phyloP scores from a whole-genome alignment of 1,284 basidiomycete genomes.

The Cryptococcus sp. region DNA sequence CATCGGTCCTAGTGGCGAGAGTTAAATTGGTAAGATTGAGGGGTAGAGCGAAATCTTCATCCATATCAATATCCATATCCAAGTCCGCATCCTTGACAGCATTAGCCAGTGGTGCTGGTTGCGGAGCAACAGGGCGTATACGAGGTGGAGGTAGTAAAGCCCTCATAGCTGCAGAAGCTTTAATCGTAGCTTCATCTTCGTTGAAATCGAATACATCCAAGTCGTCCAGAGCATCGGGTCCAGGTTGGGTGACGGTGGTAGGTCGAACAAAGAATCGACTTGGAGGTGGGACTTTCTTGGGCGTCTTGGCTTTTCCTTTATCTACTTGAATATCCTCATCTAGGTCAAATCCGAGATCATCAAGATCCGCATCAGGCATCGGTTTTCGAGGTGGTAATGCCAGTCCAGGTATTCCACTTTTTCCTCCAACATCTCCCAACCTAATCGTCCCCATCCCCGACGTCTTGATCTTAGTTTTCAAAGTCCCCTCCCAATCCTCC shows the following conservation, averaged over 20 bases:
- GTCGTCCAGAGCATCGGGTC: slow-evolving; percentile 11
- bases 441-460: not conserved
- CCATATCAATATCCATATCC: slow-evolving; percentile 9
- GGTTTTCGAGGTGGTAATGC: too few species aligned
- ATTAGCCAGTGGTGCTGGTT: slow-evolving; percentile 8
- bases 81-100: slow-evolving; percentile 5
- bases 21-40: slow-evolving; percentile 39
- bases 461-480: not conserved
- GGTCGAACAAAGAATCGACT: not conserved
- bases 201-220: slow-evolving; percentile 37
- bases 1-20: slow-evolving; percentile 27
- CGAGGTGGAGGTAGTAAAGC: slow-evolving; percentile 36
- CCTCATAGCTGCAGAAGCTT: slow-evolving; percentile 40
- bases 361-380: too few species aligned
- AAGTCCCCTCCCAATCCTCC: slow-evolving; percentile 1
- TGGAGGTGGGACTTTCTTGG: too few species aligned
- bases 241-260: not conserved
- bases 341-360: too few species aligned
- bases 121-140: not conserved
- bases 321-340: too few species aligned
- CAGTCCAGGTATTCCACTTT: not conserved
- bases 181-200: slow-evolving; percentile 43
- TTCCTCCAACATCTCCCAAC: too few species aligned
- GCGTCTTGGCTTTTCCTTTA: too few species aligned
- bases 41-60: slow-evolving; percentile 39